phyloP scores from a whole-genome alignment of 371 early-diverging fungal genomes.

The Gilbertella persicaria region DNA sequence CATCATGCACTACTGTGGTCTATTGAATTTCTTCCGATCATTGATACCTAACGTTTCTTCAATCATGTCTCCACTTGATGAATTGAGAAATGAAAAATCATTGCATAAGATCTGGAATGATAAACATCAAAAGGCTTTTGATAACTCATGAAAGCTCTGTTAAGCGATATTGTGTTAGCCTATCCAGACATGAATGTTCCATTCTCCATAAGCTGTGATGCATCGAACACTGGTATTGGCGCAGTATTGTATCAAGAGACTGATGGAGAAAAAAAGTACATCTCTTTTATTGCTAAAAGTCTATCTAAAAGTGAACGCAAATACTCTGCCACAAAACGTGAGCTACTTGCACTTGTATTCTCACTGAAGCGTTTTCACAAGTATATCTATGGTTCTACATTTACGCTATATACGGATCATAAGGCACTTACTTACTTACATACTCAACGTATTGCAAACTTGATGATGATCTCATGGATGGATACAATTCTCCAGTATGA shows the following conservation, averaged over 20 bases:
- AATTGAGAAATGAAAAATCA: conserved; percentile 7
- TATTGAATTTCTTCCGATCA: conserved; percentile 24
- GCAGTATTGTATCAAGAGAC: conserved; percentile 16
- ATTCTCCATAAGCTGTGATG: conserved; percentile 38
- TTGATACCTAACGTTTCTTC: conserved; percentile 11
- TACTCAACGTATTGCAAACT: conserved; percentile 6
- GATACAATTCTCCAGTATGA: conserved; percentile 12
- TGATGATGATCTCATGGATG: conserved; percentile 14
- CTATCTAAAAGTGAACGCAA: conserved; percentile 4
- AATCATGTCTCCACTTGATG: conserved; percentile 19
- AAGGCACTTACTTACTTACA: conserved; percentile 7
- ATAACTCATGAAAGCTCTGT: conserved; percentile 1
- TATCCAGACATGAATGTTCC: conserved; percentile 20
- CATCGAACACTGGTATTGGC: conserved; percentile 33
- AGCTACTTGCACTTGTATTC: conserved; percentile 4
- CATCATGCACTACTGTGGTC: conserved; percentile 16
- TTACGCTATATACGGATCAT: conserved; percentile 15
- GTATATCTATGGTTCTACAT: conserved; percentile 18
- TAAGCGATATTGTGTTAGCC: not conserved
- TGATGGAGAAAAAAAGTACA: not conserved
- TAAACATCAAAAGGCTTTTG: not conserved
- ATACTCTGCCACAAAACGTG: not conserved
- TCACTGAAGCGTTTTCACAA: conserved; percentile 17
- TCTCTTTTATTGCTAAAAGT: not conserved
- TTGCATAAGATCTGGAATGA: not conserved